Evolutionary conservation across 139 green algal genomes (phyloP).

Genomic region (Choricystis sp.): DNA sequence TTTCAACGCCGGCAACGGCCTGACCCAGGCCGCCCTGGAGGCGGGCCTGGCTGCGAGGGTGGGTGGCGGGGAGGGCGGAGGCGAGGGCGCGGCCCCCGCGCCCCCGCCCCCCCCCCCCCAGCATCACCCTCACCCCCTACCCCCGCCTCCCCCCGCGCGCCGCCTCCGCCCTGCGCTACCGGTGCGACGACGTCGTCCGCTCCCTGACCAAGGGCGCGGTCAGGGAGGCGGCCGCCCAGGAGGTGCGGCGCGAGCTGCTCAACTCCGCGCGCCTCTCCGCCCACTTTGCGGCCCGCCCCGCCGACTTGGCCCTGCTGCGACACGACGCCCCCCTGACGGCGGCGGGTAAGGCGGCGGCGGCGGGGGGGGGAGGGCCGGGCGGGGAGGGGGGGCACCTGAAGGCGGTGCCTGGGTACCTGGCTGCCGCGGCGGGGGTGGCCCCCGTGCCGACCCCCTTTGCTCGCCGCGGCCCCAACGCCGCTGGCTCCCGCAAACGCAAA

Average conservation of each 20-base stretch:
- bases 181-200: slow-evolving; percentile 62
- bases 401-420: slow-evolving; percentile 60
- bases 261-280: slow-evolving; percentile 60
- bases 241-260: slow-evolving; percentile 79
- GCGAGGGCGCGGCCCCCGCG: slow-evolving; percentile 1
- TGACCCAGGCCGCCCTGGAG: neutral
- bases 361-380: slow-evolving; percentile 12
- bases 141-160: slow-evolving; percentile 24
- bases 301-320: slow-evolving; percentile 46
- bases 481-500: neutral
- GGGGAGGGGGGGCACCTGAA: slow-evolving; percentile 47
- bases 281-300: slow-evolving; percentile 75
- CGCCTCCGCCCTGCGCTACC: slow-evolving; percentile 54
- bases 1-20: slow-evolving; percentile 11
- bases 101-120: slow-evolving; percentile 5
- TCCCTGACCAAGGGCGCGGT: slow-evolving; percentile 56
- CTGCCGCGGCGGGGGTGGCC: slow-evolving; percentile 20
- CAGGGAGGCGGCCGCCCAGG: slow-evolving; percentile 63
- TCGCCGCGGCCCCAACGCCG: neutral
- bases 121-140: slow-evolving; percentile 27
- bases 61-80: neutral
- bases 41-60: neutral
- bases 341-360: neutral
- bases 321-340: slow-evolving; percentile 58
- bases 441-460: neutral